phyloP scores from a whole-genome alignment of 2,329 filamentous ascomycete genomes.

The Aschersonia sp. region DNA sequence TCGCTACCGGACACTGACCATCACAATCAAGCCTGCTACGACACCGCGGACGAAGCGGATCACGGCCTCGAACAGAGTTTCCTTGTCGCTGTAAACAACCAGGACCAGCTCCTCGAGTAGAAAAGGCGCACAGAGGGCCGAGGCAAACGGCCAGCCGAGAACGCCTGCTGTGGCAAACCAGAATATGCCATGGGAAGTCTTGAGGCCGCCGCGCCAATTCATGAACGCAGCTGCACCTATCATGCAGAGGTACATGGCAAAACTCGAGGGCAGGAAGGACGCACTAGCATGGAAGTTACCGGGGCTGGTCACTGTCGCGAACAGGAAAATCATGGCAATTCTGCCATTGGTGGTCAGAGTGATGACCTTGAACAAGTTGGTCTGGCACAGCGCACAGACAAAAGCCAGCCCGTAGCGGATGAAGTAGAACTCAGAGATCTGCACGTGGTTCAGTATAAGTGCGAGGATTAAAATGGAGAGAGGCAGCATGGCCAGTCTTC shows the following conservation, averaged over 20 bases:
- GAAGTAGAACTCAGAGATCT: conserved; percentile 71
- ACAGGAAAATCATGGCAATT: conserved; percentile 72
- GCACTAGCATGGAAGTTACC: conserved; percentile 89
- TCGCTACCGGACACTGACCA: conserved; percentile 35
- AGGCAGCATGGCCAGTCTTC: neutral
- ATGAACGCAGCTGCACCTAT: conserved; percentile 80
- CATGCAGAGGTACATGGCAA: conserved; percentile 90
- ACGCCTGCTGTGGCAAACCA: conserved; percentile 81
- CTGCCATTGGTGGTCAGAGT: conserved; percentile 64
- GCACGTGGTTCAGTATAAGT: neutral
- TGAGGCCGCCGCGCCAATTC: conserved; percentile 69
- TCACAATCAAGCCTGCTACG: conserved; percentile 48
- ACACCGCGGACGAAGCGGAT: conserved; percentile 52
- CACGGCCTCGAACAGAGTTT: conserved; percentile 44
- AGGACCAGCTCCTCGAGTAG: conserved; percentile 60
- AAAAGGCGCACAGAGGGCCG: conserved; percentile 68
- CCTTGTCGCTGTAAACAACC: conserved; percentile 35
- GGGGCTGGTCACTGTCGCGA: conserved; percentile 63
- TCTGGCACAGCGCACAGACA: conserved; percentile 68
- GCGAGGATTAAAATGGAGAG: too few species aligned
- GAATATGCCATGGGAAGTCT: conserved; percentile 70
- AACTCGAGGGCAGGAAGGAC: conserved; percentile 82
- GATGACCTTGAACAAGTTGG: conserved; percentile 64
- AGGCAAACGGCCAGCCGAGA: conserved; percentile 89
- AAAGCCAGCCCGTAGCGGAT: conserved; percentile 63